Conservation (phyloP, 371 early-diverging fungal species). For the Paraphysoderma sedebokerense region DNA sequence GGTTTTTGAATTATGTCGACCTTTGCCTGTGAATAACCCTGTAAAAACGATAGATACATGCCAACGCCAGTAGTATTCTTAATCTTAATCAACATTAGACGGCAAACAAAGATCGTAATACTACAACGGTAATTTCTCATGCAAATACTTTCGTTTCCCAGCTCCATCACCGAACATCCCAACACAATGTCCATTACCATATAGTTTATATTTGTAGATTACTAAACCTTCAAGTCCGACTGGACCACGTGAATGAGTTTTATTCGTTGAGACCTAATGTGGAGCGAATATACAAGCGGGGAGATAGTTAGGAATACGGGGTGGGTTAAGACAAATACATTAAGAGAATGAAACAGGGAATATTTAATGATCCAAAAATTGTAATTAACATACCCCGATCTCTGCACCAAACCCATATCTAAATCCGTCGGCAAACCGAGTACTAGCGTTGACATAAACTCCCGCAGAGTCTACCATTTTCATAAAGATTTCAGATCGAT, state of each 20-base stretch:
- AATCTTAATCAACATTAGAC: too few species aligned
- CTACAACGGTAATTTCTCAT: too few species aligned
- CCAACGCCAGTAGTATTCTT: too few species aligned
- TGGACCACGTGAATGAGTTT: conserved; percentile 94
- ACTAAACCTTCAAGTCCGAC: conserved; percentile 91
- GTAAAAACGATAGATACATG: too few species aligned
- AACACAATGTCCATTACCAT: conserved; percentile 70
- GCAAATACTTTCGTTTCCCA: conserved; percentile 54
- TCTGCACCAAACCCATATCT: conserved; percentile 95
- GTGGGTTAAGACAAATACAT: background rate
- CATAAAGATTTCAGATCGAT: conserved; percentile 66
- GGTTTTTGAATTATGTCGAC: too few species aligned
- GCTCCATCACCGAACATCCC: conserved; percentile 37
- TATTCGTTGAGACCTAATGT: conserved; percentile 67
- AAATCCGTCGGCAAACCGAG: conserved; percentile 95
- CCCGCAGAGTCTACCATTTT: conserved; percentile 87
- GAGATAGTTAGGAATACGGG: background rate
- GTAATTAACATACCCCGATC: conserved; percentile 50
- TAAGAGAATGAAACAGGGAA: background rate
- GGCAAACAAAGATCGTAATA: too few species aligned
- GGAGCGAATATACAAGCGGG: conserved; percentile 1
- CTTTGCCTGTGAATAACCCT: too few species aligned
- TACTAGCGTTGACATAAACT: conserved; percentile 90
- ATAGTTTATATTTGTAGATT: conserved; percentile 84
- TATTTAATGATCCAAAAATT: background rate